phyloP scores from a whole-genome alignment of 495 filamentous ascomycete genomes.

The Hypoxylon fuscum region DNA sequence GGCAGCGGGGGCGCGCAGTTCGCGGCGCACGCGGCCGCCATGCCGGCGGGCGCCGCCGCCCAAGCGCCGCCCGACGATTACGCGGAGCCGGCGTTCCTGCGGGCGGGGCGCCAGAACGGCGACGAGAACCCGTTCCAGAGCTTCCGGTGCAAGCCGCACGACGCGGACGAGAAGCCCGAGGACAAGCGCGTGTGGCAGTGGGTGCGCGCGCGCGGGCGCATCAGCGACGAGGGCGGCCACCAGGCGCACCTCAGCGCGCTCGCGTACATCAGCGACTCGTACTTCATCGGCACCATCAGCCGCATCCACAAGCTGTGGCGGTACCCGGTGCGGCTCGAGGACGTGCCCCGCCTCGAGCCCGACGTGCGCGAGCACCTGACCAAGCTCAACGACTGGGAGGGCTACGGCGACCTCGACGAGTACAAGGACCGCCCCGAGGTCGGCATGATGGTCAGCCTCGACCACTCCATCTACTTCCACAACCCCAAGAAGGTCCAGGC shows the following conservation, averaged over 20 bases:
- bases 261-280: slow-evolving; percentile 90
- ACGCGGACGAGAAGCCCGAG: slow-evolving; percentile 50
- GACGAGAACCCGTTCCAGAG: slow-evolving; percentile 68
- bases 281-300: slow-evolving; percentile 89
- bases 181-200: slow-evolving; percentile 80
- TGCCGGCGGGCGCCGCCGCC: slow-evolving; percentile 59
- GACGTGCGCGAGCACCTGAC: slow-evolving; percentile 41
- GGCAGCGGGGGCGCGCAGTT: slow-evolving; percentile 68
- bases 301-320: slow-evolving; percentile 79
- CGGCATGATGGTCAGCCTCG: slow-evolving; percentile 96
- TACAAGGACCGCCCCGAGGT: slow-evolving; percentile 61
- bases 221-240: slow-evolving; percentile 75
- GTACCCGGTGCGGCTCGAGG: slow-evolving; percentile 54
- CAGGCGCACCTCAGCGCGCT: slow-evolving; percentile 84
- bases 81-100: slow-evolving; percentile 47
- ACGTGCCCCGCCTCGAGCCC: slow-evolving; percentile 44
- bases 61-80: slow-evolving; percentile 50
- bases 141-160: slow-evolving; percentile 61
- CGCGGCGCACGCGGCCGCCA: slow-evolving; percentile 65
- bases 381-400: slow-evolving; percentile 54
- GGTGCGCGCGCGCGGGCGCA: slow-evolving; percentile 77
- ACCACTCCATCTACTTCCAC: slow-evolving; percentile 89
- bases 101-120: slow-evolving; percentile 16
- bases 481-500: slow-evolving; percentile 78
- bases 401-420: slow-evolving; percentile 49